A percentile compares a stretch with the other conserved stretches of the same genome.
These are phyloP conservation scores for Phytopythium chamaehyphon DNA, from an alignment of 352 stramenopile genomes.

Conservation along the genomic window DNA sequence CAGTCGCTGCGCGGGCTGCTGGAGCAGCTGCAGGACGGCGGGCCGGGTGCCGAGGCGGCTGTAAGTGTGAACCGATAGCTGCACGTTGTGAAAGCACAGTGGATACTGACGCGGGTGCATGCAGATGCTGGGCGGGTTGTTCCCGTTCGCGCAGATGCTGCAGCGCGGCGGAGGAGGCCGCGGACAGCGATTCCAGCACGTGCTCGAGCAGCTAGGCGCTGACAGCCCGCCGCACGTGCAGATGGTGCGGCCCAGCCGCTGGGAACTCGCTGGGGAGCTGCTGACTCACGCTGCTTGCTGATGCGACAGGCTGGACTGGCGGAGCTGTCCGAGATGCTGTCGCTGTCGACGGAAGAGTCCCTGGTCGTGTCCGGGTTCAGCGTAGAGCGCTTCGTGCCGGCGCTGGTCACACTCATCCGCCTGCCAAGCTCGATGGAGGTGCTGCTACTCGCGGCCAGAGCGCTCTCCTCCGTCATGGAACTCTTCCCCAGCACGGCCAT, in stretches of 20 bases:
- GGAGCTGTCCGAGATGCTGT: slow-evolving; percentile 66
- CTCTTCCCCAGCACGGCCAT: slow-evolving; percentile 40
- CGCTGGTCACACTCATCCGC: slow-evolving; percentile 35
- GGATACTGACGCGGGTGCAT: not conserved
- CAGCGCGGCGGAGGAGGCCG: slow-evolving; percentile 16
- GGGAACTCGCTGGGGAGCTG: too few relatives aligned
- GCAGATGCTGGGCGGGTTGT: slow-evolving; percentile 30
- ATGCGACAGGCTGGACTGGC: slow-evolving; percentile 30
- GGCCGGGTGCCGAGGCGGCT: slow-evolving; percentile 6
- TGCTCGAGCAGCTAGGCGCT: slow-evolving; percentile 32
- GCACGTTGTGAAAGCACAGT: not conserved
- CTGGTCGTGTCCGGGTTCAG: slow-evolving; percentile 61
- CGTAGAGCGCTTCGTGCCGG: slow-evolving; percentile 53
- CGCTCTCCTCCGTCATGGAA: slow-evolving; percentile 53
- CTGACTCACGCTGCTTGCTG: slow-evolving; percentile 1
- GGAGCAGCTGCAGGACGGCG: slow-evolving; percentile 19
- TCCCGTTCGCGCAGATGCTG: slow-evolving; percentile 56
- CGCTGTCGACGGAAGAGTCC: slow-evolving; percentile 62
- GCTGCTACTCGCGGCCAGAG: slow-evolving; percentile 48
- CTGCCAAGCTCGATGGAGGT: slow-evolving; percentile 53
- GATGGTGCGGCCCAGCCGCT: slow-evolving; percentile 23
- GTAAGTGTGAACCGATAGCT: not conserved
- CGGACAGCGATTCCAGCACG: slow-evolving; percentile 35
- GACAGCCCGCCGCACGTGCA: slow-evolving; percentile 33
- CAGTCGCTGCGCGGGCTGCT: slow-evolving; percentile 39